These are phyloP conservation scores for Ambrosia artemisiifolia DNA, from an alignment of 129 eudicot genomes.

Conservation along the genomic window DNA sequence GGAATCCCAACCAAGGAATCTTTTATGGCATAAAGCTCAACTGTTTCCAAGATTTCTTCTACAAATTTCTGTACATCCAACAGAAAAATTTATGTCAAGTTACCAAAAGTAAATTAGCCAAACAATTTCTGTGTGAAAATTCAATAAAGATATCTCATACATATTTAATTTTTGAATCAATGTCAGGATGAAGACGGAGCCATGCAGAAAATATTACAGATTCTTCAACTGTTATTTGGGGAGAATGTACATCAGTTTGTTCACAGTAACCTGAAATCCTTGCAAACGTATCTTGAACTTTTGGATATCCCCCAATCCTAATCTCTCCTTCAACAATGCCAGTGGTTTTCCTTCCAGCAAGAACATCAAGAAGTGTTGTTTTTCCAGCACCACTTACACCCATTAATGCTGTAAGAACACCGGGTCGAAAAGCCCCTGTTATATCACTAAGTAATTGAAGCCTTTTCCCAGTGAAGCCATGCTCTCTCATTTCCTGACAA, in stretches of 20 bases:
- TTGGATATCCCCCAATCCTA: conserved; percentile 62
- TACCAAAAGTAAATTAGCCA: not conserved
- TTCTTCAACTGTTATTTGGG: conserved; percentile 77
- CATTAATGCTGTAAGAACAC: conserved; percentile 85
- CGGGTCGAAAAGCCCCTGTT: conserved; percentile 74
- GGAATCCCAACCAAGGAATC: conserved; percentile 36
- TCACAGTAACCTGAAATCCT: conserved; percentile 87
- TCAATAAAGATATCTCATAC: conserved; percentile 33
- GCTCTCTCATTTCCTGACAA: conserved; percentile 63
- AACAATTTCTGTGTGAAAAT: not conserved
- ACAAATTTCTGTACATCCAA: conserved; percentile 22
- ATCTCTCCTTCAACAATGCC: conserved; percentile 66
- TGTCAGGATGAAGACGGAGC: conserved; percentile 75
- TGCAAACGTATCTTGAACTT: conserved; percentile 72
- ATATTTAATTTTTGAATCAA: conserved; percentile 55
- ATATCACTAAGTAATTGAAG: conserved; percentile 65
- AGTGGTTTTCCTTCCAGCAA: conserved; percentile 75
- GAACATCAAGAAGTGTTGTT: conserved; percentile 91
- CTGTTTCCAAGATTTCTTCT: conserved; percentile 29
- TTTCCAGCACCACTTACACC: conserved; percentile 93
- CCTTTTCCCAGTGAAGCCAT: conserved; percentile 49
- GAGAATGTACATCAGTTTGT: conserved; percentile 81
- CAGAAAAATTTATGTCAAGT: not conserved
- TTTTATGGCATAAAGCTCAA: conserved; percentile 29
- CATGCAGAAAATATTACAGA: conserved; percentile 78